A percentile compares a stretch with the other conserved stretches of the same genome.
phyloP scores from a whole-genome alignment of 108 stramenopile genomes.

The Pseudonitzschia delicatissima region DNA sequence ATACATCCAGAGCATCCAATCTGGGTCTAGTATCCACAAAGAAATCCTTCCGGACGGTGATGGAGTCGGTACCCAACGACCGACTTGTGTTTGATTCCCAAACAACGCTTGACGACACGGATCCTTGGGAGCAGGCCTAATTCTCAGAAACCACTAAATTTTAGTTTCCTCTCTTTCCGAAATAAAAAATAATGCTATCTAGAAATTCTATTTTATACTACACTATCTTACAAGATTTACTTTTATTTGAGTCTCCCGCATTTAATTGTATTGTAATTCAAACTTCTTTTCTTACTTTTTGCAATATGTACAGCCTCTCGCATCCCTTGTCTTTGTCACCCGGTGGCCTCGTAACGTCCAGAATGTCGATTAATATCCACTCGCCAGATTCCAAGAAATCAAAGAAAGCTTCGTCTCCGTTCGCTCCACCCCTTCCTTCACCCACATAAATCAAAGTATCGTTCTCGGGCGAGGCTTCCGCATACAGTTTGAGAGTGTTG shows the following conservation, averaged over 20 bases:
- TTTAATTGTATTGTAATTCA: too few relatives aligned
- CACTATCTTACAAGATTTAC: not conserved
- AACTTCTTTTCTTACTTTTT: not conserved
- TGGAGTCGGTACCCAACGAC: constrained; percentile 76
- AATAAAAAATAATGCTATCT: not conserved
- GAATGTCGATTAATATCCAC: constrained; percentile 56
- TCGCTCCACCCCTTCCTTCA: constrained; percentile 80
- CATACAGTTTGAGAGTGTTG: constrained; percentile 54
- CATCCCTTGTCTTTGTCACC: constrained; percentile 82
- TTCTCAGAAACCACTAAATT: not conserved
- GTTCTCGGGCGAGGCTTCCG: constrained; percentile 43
- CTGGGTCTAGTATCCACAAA: constrained; percentile 63
- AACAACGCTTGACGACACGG: constrained; percentile 15
- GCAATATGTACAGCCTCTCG: constrained; percentile 72
- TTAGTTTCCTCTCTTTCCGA: not conserved
- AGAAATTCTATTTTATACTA: too few relatives aligned
- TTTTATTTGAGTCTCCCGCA: too few relatives aligned
- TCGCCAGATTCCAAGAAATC: constrained; percentile 51
- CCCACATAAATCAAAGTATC: constrained; percentile 70
- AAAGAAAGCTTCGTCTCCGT: constrained; percentile 65
- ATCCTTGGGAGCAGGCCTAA: constrained; percentile 3
- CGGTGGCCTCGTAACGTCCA: constrained; percentile 52
- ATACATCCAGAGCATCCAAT: constrained; percentile 91
- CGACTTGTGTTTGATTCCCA: constrained; percentile 26
- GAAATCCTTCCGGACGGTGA: constrained; percentile 66